Conservation (phyloP, 768 basidiomycete genomes). For the Nevesoporus exiguus region DNA sequence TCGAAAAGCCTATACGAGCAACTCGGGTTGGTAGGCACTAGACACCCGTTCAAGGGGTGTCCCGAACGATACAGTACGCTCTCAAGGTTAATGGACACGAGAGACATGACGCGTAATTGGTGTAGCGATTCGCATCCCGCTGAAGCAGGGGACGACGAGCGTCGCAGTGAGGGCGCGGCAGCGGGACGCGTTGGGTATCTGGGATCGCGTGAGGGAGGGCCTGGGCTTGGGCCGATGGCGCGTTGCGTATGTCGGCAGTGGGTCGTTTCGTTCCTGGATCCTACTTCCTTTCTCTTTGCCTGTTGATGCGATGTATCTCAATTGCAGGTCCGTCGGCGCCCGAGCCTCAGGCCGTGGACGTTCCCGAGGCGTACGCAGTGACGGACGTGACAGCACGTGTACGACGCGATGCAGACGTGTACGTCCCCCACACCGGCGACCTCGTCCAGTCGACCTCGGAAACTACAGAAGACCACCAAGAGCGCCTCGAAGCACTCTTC, state of each 20-base stretch:
- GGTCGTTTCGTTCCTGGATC: neutral
- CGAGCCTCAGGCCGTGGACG: neutral
- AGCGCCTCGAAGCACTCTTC: conserved; percentile 44
- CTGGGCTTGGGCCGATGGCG: conserved; percentile 41
- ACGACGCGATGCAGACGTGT: conserved; percentile 32
- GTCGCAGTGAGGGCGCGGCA: conserved; percentile 37
- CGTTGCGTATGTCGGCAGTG: conserved; percentile 35
- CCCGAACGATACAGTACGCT: conserved; percentile 47
- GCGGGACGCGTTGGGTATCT: conserved; percentile 40
- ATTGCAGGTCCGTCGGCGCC: neutral
- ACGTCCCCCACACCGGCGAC: conserved; percentile 37
- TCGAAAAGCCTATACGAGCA: conserved; percentile 56
- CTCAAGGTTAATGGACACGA: neutral
- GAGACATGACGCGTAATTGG: neutral
- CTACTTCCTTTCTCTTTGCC: neutral
- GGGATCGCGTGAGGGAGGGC: conserved; percentile 46
- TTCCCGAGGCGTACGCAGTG: neutral
- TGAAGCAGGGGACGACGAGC: conserved; percentile 40
- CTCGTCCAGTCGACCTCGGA: conserved; percentile 32
- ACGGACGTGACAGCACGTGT: conserved; percentile 22
- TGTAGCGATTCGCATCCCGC: conserved; percentile 47
- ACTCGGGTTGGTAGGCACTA: conserved; percentile 57
- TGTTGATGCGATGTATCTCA: neutral
- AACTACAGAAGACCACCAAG: conserved; percentile 49
- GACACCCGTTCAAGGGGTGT: conserved; percentile 50